Base-by-base conservation (phyloP, 805 yeast species). In the Starmerella roubikii region DNA sequence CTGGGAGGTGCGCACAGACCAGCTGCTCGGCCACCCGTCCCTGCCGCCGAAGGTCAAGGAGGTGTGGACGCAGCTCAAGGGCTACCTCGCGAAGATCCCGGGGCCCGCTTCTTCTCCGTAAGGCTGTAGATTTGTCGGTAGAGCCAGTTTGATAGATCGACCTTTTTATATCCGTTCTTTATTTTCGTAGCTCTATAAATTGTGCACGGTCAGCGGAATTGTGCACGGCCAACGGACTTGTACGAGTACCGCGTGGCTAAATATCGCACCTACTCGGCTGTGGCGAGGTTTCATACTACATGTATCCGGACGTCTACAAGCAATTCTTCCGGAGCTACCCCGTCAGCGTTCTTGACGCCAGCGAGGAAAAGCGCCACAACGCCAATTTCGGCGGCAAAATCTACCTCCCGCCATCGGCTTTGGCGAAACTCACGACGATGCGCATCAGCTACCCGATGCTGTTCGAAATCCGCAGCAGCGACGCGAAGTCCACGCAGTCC, bases 361-460 rank as follows among this genome's bases (percentile, higher is more conserved):
- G 68, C 26, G 77, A 56, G 51, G 68, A 50, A 67, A 46, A 46
- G 38, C 68, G 44, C 60, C 85, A 45, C 71, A 79, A 57, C 44
- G 78, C 93, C 36, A 85, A 91, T 54, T 88, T 62, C 60, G 97
- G 98, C 11, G 99, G 99, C 46, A 91, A 91, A 64, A 84, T 91
- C 39, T 85, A 88, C 46, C 59, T 91, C 35, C 99, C 99, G 4
- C 91, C 93, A 18, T 81, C 94, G 28, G 91, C 97, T 0, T 69
- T 91, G 47, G 80, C 78, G 56, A 84, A 80, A 55, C 67, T 91
- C 42, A 61, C 95, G 3, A 81, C 82, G 82, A 64, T 91, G 30
- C 88, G 86, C 55, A 84, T 91, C 42, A 68, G 94, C 50, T 91
- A 91, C 54, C 99, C 99, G 0, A 91, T 91, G 99, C 66, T 91